Evolutionary conservation across 2,329 filamentous ascomycete species (phyloP), one percentile per base, ranked within the genome.

Genomic region (Fusarium algeriense): DNA sequence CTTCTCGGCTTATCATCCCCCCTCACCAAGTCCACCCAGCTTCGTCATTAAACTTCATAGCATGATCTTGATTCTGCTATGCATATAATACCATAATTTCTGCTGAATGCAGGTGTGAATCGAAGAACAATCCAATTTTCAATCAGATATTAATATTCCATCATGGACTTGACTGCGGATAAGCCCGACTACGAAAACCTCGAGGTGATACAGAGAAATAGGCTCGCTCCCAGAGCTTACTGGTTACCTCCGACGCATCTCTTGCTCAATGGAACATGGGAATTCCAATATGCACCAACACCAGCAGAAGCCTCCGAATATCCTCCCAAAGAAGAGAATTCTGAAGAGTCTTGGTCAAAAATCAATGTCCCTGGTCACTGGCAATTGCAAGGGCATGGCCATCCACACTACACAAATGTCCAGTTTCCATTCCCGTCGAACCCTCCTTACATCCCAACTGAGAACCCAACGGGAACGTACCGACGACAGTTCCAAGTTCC

Each of bases 151-250:
- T 3, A 17, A 13, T 17, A 11, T 2, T 12, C 2, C 0, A 34
- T 19, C 0, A 64, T 44, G 17, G 9, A 44, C 11, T 7, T 23
- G 1, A 28, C 26, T 15, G 7, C 13, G 13, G 38, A 34, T 6
- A 65, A 64, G 17, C 62, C 62, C 12, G 62, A 65, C 14, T 65
- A 64, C 13, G 62, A 64, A 3, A 65, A 58, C 17, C 26, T 65
- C 3, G 62, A 64, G 19, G 60, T 65, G 6, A 65, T 65, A 12
- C 49, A 64, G 15, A 40, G 43, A n/a, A 64, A 65, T 4, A 61
- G 62, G 4, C 60, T 65, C 5, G 7, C 60, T 3, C 13, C 62
- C 4, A 43, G 62, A 12, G 62, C 62, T 5, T 65, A 65, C 49
- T 65, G 62, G 62, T 13, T 65, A 28, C 62, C 62, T 11, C 37